Base-by-base conservation (phyloP, 331 rosid genomes). In the Saraca asoca region DNA sequence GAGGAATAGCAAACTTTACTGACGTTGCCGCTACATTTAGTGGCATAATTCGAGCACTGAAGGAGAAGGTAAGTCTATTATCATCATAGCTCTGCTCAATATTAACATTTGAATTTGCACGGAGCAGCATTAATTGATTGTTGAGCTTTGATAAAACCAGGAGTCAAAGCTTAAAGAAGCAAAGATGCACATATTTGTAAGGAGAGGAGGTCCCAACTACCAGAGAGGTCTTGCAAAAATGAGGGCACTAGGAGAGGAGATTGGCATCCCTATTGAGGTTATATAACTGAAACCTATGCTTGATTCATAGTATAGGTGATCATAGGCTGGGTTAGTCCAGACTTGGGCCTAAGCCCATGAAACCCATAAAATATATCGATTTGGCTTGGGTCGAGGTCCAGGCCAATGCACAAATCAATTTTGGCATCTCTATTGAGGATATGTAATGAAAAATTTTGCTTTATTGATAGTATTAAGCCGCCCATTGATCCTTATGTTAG, bases 131-230 rank as follows among this genome's bases (percentile, higher is more conserved):
- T 66, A 59, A 31, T 66, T 66, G 44, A 46, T 64, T 29, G 41
- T 5, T 7, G 42, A 20, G 17, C 49, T 69, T 4, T 20, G n/a
- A n/a, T n/a, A n/a, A n/a, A n/a, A n/a, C 24, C 56, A 90, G 96
- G 96, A 87, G 43, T 69, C 95, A 46, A 90, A 87, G 78, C 76
- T 90, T 63, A 85, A 90, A 75, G 96, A 85, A 3, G 87, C 95
- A 38, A 82, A 88, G 71, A 87, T 90, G 95, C 78, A 87, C 73
- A 74, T 90, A 8, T 87, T 62, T 56, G 96, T 90, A 33, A 84
- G 96, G 78, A 81, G 96, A 72, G 96, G 96, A 16, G 96, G 95
- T 78, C 96, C 96, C 41, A 90, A 90, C 76, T 90, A 87, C 75
- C 91, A 87, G 79, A 83, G 75, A 62, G 96, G 96, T 69, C 76